phyloP scores from a whole-genome alignment of 1,139 yeast species.

The Kodamaea anthophila region DNA sequence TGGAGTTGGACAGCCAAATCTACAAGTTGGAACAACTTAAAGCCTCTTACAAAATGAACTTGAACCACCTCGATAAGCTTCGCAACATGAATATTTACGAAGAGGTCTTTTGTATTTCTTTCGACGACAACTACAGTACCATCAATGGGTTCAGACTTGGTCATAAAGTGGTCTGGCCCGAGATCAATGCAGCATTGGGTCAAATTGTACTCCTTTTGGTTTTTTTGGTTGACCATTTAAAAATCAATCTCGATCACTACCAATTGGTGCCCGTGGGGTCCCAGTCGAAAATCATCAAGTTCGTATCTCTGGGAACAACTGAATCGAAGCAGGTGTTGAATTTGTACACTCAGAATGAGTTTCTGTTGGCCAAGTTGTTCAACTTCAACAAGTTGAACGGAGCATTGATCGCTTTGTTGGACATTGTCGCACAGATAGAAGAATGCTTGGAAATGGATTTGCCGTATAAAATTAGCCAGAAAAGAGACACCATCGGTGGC shows the following conservation, averaged over 20 bases:
- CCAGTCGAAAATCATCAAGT: conserved; percentile 67
- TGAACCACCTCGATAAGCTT: conserved; percentile 61
- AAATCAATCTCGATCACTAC: conserved; percentile 52
- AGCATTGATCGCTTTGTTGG: conserved; percentile 71
- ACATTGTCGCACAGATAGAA: conserved; percentile 55
- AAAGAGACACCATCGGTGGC: conserved; percentile 68
- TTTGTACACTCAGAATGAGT: conserved; percentile 60
- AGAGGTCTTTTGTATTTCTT: conserved; percentile 75
- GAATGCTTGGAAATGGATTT: conserved; percentile 53
- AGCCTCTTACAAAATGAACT: conserved; percentile 54
- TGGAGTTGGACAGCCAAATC: conserved; percentile 42
- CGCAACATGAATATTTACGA: conserved; percentile 75
- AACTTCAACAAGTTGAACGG: conserved; percentile 67
- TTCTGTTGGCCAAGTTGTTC: conserved; percentile 61
- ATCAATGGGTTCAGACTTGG: conserved; percentile 85
- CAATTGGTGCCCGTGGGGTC: conserved; percentile 80
- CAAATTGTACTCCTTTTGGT: conserved; percentile 67
- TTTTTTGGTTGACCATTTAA: conserved; percentile 56
- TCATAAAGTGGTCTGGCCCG: conserved; percentile 75
- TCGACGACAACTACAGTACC: conserved; percentile 71
- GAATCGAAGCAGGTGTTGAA: conserved; percentile 31
- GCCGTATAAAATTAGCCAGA: conserved; percentile 53
- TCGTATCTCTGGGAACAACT: conserved; percentile 8
- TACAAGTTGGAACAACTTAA: conserved; percentile 56
- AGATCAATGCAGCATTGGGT: conserved; percentile 89